Conservation (phyloP, 164 flowering plant genomes). For the Stephania japonica region DNA sequence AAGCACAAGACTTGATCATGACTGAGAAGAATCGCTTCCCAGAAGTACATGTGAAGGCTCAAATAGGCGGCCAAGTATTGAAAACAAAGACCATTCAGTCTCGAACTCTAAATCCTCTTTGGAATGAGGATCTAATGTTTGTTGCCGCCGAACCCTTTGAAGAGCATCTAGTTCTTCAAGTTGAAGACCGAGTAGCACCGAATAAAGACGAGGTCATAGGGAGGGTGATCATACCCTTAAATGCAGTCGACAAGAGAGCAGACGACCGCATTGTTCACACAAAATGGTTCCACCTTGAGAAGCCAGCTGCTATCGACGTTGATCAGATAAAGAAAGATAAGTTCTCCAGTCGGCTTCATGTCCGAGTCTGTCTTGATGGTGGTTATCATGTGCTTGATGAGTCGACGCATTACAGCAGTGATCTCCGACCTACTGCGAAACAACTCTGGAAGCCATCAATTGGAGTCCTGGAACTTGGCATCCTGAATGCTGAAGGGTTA, state of each 20-base stretch:
- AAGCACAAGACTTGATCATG: conserved; percentile 80
- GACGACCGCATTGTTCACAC: conserved; percentile 71
- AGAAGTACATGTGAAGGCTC: conserved; percentile 68
- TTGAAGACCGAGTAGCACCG: conserved; percentile 81
- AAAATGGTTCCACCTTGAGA: conserved; percentile 79
- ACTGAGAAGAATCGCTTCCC: conserved; percentile 71
- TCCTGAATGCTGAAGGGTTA: conserved; percentile 67
- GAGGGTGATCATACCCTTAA: conserved; percentile 57
- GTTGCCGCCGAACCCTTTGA: conserved; percentile 96
- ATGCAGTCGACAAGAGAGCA: conserved; percentile 66
- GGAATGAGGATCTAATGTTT: conserved; percentile 87
- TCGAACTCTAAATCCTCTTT: conserved; percentile 49
- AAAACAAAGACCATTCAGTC: conserved; percentile 67
- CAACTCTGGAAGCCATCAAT: conserved; percentile 81
- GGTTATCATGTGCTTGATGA: conserved; percentile 97
- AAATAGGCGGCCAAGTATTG: conserved; percentile 70
- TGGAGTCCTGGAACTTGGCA: conserved; percentile 80
- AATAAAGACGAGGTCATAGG: conserved; percentile 90
- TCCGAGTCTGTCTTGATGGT: conserved; percentile 81
- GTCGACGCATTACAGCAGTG: conserved; percentile 86
- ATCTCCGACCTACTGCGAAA: conserved; percentile 88
- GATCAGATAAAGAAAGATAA: conserved; percentile 79
- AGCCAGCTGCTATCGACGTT: conserved; percentile 61
- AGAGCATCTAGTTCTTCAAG: conserved; percentile 65
- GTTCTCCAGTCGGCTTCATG: conserved; percentile 68